A percentile compares a stretch with the other conserved stretches of the same genome.
These are phyloP conservation scores for Thyridium curvatum DNA, from an alignment of 2,329 filamentous ascomycete species.

Conservation along the genomic window DNA sequence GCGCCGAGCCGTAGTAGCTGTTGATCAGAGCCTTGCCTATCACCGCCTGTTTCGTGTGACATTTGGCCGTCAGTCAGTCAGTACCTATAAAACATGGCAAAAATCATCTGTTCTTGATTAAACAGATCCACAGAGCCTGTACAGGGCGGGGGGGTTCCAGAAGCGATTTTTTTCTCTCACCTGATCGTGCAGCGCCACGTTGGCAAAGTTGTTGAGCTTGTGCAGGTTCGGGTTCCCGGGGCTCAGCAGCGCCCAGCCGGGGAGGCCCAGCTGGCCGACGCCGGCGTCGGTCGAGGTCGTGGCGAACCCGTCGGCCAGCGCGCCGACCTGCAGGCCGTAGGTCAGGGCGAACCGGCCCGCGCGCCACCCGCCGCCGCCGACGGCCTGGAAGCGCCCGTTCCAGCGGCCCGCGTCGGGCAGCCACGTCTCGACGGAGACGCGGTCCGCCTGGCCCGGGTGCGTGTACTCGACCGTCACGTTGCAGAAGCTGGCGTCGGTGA, in stretches of 20 bases:
- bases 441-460: conserved; percentile 8
- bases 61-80: too few relatives aligned
- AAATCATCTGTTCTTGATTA: too few relatives aligned
- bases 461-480: conserved; percentile 10
- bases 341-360: conserved; percentile 5
- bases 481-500: conserved; percentile 7
- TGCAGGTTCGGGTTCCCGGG: conserved; percentile 10
- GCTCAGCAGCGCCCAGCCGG: conserved; percentile 3
- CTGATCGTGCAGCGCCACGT: conserved; percentile 30
- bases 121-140: too few relatives aligned
- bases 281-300: conserved; percentile 16
- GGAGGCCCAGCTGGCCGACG: conserved; percentile 8
- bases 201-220: conserved; percentile 23
- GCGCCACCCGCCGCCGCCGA: conserved; percentile 28
- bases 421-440: conserved; percentile 10
- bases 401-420: conserved; percentile 15
- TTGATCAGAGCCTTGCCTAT: conserved; percentile 35
- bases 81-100: too few relatives aligned
- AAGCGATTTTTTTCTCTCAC: too few relatives aligned
- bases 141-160: too few relatives aligned
- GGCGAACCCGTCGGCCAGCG: conserved; percentile 2
- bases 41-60: conserved; percentile 27
- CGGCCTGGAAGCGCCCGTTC: conserved; percentile 28
- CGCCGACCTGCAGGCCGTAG: background rate
- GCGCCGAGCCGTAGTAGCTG: conserved; percentile 30